These are phyloP conservation scores for Saturnispora sanitii DNA, from an alignment of 805 yeast species.

Conservation along the genomic window DNA sequence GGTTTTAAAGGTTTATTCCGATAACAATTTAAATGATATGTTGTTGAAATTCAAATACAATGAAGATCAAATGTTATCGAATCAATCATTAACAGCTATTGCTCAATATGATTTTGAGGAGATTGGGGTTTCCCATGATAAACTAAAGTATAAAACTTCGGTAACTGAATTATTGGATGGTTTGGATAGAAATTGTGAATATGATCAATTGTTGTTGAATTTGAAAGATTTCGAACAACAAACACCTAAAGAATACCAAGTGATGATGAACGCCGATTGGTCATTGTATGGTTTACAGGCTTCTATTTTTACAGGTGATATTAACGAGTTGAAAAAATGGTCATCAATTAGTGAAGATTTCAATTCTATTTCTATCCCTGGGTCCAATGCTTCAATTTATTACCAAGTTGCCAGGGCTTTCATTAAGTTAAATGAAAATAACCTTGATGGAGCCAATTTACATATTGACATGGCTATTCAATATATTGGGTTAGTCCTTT, in stretches of 20 bases:
- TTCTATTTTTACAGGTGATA: conserved; percentile 54
- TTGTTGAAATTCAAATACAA: conserved; percentile 73
- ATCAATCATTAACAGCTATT: conserved; percentile 68
- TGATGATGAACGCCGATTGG: conserved; percentile 37
- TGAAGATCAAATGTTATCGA: conserved; percentile 79
- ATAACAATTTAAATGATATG: conserved; percentile 62
- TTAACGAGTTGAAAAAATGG: conserved; percentile 48
- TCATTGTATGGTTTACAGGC: conserved; percentile 64
- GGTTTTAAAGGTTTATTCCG: conserved; percentile 60
- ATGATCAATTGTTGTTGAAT: conserved; percentile 51
- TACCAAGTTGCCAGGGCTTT: conserved; percentile 61
- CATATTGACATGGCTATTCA: conserved; percentile 43
- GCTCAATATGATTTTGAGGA: conserved; percentile 30
- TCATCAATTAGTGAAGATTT: conserved; percentile 36
- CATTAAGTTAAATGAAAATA: conserved; percentile 30
- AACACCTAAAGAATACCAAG: conserved; percentile 12
- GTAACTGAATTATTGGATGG: conserved; percentile 56
- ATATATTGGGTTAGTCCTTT: conserved; percentile 52
- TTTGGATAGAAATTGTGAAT: conserved; percentile 64
- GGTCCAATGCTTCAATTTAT: conserved; percentile 44
- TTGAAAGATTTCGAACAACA: conserved; percentile 29
- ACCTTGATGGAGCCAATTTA: conserved; percentile 27
- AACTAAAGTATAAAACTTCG: conserved; percentile 24
- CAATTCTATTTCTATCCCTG: conserved; percentile 30
- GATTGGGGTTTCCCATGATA: conserved; percentile 11